Evolutionary conservation across 345 rosid genomes (phyloP).

Genomic region (Hirschfeldia incana): DNA sequence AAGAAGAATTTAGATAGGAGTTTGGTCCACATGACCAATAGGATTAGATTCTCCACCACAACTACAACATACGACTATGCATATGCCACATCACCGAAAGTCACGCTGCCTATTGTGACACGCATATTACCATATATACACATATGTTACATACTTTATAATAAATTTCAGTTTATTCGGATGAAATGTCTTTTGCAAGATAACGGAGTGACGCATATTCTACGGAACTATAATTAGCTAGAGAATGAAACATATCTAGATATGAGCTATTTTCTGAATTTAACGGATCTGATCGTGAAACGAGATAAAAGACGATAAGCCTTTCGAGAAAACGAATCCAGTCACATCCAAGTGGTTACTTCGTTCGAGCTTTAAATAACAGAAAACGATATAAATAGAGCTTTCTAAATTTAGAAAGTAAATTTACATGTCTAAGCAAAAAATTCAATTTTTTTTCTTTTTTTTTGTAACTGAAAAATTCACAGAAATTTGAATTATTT

Average conservation of each 20-base stretch:
- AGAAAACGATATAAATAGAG: conserved; percentile 23
- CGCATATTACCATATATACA: not conserved
- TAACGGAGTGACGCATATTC: conserved; percentile 22
- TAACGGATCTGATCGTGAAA: conserved; percentile 14
- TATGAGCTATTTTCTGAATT: conserved; percentile 7
- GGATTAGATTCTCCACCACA: conserved; percentile 36
- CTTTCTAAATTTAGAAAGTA: conserved; percentile 26
- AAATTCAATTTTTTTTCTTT: not conserved
- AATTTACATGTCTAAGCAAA: not conserved
- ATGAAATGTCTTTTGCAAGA: conserved; percentile 21
- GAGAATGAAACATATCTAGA: not conserved
- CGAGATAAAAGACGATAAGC: conserved; percentile 16
- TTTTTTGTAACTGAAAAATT: no score
- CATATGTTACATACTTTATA: not conserved
- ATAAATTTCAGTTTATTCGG: not conserved
- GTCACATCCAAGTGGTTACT: conserved; percentile 32
- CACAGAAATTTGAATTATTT: not conserved
- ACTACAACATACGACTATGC: conserved; percentile 20
- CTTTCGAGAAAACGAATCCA: conserved; percentile 14
- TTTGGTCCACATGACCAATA: conserved; percentile 39
- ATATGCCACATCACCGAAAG: conserved; percentile 26
- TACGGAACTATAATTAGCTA: conserved; percentile 24
- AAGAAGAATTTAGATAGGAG: conserved; percentile 22
- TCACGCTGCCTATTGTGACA: conserved; percentile 22
- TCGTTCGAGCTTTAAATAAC: conserved; percentile 8